Evolutionary conservation across 768 basidiomycete species (phyloP).

Genomic region (Boletus barrowsii): DNA sequence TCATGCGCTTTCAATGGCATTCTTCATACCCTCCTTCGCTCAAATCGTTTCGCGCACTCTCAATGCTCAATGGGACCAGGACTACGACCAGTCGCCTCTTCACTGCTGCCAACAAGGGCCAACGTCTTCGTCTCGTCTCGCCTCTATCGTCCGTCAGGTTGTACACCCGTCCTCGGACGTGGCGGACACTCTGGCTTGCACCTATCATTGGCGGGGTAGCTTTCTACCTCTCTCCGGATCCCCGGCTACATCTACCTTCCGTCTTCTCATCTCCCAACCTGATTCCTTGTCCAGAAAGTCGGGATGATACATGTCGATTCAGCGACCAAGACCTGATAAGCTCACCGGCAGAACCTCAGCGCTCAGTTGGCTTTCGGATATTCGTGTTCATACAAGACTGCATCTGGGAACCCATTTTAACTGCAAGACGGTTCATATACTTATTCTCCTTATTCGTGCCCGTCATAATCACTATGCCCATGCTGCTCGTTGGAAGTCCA

Average conservation of each 20-base stretch:
- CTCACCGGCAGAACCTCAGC: slow-evolving; percentile 66
- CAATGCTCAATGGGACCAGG: neutral
- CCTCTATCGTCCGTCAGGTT: slow-evolving; percentile 12
- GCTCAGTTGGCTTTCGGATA: slow-evolving; percentile 45
- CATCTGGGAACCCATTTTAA: slow-evolving; percentile 84
- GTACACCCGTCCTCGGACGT: slow-evolving; percentile 29
- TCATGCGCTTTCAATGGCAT: slow-evolving; percentile 23
- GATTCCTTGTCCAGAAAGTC: slow-evolving; percentile 39
- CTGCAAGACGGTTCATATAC: slow-evolving; percentile 77
- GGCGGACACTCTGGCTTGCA: slow-evolving; percentile 45
- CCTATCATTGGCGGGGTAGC: slow-evolving; percentile 56
- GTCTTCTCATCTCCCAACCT: slow-evolving; percentile 50
- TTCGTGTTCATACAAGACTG: slow-evolving; percentile 47
- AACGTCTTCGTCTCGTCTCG: slow-evolving; percentile 10
- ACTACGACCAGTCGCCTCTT: slow-evolving; percentile 27
- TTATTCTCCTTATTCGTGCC: slow-evolving; percentile 84
- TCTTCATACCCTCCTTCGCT: slow-evolving; percentile 25
- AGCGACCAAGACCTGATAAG: slow-evolving; percentile 41
- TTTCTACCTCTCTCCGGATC: slow-evolving; percentile 46
- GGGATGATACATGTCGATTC: slow-evolving; percentile 17
- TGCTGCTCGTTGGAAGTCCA: slow-evolving; percentile 69
- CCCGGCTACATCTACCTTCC: slow-evolving; percentile 41
- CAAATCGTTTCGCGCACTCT: slow-evolving; percentile 21
- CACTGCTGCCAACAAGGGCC: neutral
- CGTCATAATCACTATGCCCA: slow-evolving; percentile 78